Percentiles rank a stretch among this genome's conserved stretches.
Evolutionary conservation across 1,284 basidiomycete genomes (phyloP).

Genomic region (Leccinum ambiguum): DNA sequence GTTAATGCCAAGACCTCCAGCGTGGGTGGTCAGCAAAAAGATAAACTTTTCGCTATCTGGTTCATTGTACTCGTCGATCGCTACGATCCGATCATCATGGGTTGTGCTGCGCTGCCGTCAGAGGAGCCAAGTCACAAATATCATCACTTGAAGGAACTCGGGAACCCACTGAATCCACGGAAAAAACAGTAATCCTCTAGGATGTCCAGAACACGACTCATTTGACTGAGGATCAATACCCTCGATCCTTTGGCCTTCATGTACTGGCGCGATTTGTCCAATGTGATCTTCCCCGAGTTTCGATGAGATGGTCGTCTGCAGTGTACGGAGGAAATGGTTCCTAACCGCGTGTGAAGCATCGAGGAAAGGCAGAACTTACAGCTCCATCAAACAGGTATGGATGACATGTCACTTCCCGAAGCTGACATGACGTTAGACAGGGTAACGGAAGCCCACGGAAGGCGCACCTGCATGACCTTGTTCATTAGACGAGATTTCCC

Average conservation of each 20-base stretch:
- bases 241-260: constrained; percentile 95
- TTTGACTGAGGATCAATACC: constrained; percentile 97
- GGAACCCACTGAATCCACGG: constrained; percentile 76
- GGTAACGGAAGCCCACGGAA: background rate
- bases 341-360: constrained; percentile 32
- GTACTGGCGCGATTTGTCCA: constrained; percentile 88
- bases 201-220: constrained; percentile 95
- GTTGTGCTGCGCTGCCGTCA: constrained; percentile 82
- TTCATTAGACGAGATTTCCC: constrained; percentile 98
- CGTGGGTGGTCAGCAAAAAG: constrained; percentile 95
- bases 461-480: constrained; percentile 96
- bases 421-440: constrained; percentile 29
- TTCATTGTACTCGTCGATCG: constrained; percentile 98
- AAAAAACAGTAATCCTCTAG: constrained; percentile 98
- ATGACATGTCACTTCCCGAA: constrained; percentile 83
- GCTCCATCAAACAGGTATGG: constrained; percentile 89
- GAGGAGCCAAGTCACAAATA: constrained; percentile 33
- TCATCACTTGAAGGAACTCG: background rate
- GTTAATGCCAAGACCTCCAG: constrained; percentile 98
- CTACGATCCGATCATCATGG: constrained; percentile 93
- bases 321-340: constrained; percentile 99
- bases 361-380: constrained; percentile 38
- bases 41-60: constrained; percentile 96
- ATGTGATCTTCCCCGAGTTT: constrained; percentile 97
- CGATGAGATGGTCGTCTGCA: constrained; percentile 94